Evolutionary conservation across 192 early-diverging fungal species (phyloP).

Genomic region (Gryganskiella cystojenkinii): DNA sequence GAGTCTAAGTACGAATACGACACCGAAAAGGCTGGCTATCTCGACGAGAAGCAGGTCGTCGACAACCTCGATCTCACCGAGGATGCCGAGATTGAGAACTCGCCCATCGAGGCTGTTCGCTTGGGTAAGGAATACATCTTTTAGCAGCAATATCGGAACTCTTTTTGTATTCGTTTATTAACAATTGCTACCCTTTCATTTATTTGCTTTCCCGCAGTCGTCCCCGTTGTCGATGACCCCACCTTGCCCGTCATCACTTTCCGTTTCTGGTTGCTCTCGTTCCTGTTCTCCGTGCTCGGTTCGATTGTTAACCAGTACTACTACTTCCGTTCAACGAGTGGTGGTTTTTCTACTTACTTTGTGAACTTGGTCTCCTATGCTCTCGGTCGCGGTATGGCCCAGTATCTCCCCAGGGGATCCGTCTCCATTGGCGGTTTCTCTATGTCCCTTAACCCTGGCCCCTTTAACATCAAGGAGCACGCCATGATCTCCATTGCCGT

Average conservation of each 20-base stretch:
- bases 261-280: slow-evolving; percentile 55
- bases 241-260: slow-evolving; percentile 54
- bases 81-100: slow-evolving; percentile 21
- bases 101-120: slow-evolving; percentile 45
- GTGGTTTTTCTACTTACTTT: slow-evolving; percentile 35
- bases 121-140: slow-evolving; percentile 19
- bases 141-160: neutral
- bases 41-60: neutral
- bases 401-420: neutral
- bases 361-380: slow-evolving; percentile 31
- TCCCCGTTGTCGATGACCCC: slow-evolving; percentile 47
- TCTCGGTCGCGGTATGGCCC: slow-evolving; percentile 30
- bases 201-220: neutral
- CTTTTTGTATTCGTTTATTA: too few species aligned
- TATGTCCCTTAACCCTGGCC: slow-evolving; percentile 34
- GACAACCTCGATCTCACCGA: neutral
- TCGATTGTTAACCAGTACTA: slow-evolving; percentile 38
- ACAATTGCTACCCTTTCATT: neutral
- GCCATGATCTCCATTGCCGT: slow-evolving; percentile 65
- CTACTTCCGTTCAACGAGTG: slow-evolving; percentile 30
- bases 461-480: slow-evolving; percentile 74
- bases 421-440: neutral
- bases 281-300: slow-evolving; percentile 40
- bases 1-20: neutral
- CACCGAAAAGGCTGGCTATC: neutral